Evolutionary conservation across 345 rosid genomes (phyloP).

Genomic region (Melaleuca alternifolia): DNA sequence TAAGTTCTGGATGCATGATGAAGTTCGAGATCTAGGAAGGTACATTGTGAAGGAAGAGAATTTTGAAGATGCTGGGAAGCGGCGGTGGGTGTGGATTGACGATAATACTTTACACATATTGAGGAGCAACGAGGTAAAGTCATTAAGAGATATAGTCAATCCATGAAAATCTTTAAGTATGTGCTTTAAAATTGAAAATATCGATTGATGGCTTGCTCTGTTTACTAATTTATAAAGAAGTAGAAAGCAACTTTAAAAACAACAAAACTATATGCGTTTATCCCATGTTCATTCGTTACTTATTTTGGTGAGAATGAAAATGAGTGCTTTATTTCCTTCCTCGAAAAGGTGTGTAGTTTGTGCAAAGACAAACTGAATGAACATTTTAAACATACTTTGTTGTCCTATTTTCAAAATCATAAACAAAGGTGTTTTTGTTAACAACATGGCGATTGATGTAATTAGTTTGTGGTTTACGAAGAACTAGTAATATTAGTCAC

Average conservation of each 20-base stretch:
- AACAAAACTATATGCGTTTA: no score
- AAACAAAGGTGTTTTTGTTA: not conserved
- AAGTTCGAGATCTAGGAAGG: not conserved
- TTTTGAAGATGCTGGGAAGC: not conserved
- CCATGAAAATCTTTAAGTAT: no score
- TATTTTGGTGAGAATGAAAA: not conserved
- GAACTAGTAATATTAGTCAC: not conserved
- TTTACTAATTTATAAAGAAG: no score
- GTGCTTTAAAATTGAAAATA: no score
- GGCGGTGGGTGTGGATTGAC: not conserved
- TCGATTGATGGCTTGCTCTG: no score
- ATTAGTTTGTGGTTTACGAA: not conserved
- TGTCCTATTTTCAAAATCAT: not conserved
- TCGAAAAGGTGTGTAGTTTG: not conserved
- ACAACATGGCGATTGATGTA: not conserved
- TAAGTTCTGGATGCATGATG: not conserved
- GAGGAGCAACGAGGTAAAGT: no score
- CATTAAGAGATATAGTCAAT: no score
- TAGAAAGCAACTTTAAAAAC: no score
- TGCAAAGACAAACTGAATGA: not conserved
- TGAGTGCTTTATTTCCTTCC: not conserved
- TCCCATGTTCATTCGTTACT: no score
- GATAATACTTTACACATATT: no score
- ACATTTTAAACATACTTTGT: not conserved
- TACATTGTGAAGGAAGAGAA: not conserved